Conservation (phyloP, 345 rosid genomes). For the Durio zibethinus region DNA sequence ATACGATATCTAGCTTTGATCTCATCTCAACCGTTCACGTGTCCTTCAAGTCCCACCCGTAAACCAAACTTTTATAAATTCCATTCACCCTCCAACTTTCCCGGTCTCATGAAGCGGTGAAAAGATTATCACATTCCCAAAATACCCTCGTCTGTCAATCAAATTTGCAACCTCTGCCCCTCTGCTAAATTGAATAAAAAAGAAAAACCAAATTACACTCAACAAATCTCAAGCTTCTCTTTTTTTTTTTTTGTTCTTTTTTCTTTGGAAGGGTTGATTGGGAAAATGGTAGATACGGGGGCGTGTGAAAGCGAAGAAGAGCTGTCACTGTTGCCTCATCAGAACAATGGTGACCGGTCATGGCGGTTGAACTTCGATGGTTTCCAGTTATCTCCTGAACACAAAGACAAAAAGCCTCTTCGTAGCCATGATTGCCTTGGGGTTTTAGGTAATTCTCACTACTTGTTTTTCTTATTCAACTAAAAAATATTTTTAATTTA, state of each 20-base stretch:
- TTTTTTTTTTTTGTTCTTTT: neutral
- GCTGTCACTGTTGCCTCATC: slow-evolving; percentile 42
- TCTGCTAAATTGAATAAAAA: neutral
- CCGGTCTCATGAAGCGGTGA: neutral
- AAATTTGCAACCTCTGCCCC: slow-evolving; percentile 12
- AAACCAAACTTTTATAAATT: neutral
- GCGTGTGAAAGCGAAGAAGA: slow-evolving; percentile 48
- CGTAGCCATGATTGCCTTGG: slow-evolving; percentile 74
- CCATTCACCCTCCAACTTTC: neutral
- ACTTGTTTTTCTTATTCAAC: neutral
- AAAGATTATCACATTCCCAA: slow-evolving; percentile 10
- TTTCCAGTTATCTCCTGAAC: slow-evolving; percentile 52
- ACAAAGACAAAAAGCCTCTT: slow-evolving; percentile 46
- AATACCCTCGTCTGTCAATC: slow-evolving; percentile 24
- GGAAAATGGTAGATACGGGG: slow-evolving; percentile 42
- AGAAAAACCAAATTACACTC: neutral
- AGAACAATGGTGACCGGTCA: slow-evolving; percentile 53
- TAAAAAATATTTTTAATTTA: neutral
- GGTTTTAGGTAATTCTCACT: slow-evolving; percentile 50
- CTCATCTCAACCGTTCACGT: slow-evolving; percentile 10
- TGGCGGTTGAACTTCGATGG: slow-evolving; percentile 95
- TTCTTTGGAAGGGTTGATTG: neutral
- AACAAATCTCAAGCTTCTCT: neutral
- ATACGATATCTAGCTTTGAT: neutral
- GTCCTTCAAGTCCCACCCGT: neutral